These are phyloP conservation scores for Karstenula rhodostoma DNA, from an alignment of 2,329 filamentous ascomycete species.

Conservation along the genomic window DNA sequence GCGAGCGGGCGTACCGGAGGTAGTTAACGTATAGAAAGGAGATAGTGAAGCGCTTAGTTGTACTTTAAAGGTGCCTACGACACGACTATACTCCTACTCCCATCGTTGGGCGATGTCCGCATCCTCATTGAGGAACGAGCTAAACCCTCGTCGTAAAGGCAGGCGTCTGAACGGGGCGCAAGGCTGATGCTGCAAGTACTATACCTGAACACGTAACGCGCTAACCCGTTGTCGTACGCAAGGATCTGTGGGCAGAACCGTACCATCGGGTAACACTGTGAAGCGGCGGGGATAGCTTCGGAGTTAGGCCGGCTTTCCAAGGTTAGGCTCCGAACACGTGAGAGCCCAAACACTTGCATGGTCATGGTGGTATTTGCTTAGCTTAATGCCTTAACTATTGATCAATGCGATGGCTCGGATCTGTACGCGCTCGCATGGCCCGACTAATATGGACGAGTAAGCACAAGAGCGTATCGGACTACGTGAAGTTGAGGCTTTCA, in stretches of 20 bases:
- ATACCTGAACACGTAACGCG: neutral
- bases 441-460: too few species aligned
- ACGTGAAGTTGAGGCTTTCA: too few species aligned
- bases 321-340: neutral
- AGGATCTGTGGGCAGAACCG: too few species aligned
- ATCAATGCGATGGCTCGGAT: too few species aligned
- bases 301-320: neutral
- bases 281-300: neutral
- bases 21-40: neutral
- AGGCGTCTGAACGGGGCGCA: neutral
- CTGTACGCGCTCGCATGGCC: too few species aligned
- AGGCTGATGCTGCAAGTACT: neutral
- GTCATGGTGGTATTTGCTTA: too few species aligned
- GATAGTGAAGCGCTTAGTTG: neutral
- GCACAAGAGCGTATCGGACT: too few species aligned
- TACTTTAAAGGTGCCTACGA: neutral
- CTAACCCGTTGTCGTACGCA: conserved; percentile 9
- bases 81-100: too few species aligned
- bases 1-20: conserved; percentile 6
- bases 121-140: neutral
- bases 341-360: too few species aligned
- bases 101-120: neutral
- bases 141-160: conserved; percentile 9
- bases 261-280: too few species aligned
- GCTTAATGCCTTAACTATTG: too few species aligned